Conservation (phyloP, 495 filamentous ascomycete species). For the Xylaria castorea region DNA sequence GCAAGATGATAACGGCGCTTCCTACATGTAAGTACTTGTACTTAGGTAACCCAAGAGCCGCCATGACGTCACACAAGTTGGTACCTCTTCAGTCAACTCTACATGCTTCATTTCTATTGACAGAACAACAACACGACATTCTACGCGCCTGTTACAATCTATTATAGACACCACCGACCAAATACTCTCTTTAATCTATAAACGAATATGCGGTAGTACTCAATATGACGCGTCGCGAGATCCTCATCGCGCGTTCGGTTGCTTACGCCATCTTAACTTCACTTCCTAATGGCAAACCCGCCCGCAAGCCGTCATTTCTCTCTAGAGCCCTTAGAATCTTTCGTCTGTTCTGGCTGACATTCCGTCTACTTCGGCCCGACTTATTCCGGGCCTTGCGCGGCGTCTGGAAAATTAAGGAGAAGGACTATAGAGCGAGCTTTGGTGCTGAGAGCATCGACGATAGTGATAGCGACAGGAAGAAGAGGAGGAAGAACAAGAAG, state of each 20-base stretch:
- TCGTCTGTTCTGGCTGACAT: conserved; percentile 45
- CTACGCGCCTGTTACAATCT: neutral
- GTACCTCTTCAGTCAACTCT: neutral
- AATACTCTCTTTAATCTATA: neutral
- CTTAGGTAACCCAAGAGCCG: no score
- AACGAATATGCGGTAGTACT: neutral
- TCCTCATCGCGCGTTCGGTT: conserved; percentile 45
- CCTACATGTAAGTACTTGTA: no score
- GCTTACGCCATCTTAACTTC: conserved; percentile 35
- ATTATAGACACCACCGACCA: neutral
- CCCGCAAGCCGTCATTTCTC: conserved; percentile 34
- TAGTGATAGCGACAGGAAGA: conserved; percentile 35
- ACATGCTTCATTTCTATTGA: neutral
- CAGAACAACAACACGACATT: neutral
- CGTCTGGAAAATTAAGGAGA: conserved; percentile 60
- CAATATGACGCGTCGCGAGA: conserved; percentile 36
- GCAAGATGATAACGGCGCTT: no score
- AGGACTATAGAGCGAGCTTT: conserved; percentile 62
- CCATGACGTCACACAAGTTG: neutral
- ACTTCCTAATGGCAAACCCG: conserved; percentile 30
- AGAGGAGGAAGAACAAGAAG: conserved; percentile 24
- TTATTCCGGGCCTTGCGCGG: conserved; percentile 45
- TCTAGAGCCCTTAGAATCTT: conserved; percentile 46
- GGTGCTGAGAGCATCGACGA: conserved; percentile 36
- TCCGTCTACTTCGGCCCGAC: conserved; percentile 47